Percentiles rank a stretch among this genome's conserved stretches.
Evolutionary conservation across 148 eudicot genomes (phyloP).

Genomic region (Rhododendron mucronatum): DNA sequence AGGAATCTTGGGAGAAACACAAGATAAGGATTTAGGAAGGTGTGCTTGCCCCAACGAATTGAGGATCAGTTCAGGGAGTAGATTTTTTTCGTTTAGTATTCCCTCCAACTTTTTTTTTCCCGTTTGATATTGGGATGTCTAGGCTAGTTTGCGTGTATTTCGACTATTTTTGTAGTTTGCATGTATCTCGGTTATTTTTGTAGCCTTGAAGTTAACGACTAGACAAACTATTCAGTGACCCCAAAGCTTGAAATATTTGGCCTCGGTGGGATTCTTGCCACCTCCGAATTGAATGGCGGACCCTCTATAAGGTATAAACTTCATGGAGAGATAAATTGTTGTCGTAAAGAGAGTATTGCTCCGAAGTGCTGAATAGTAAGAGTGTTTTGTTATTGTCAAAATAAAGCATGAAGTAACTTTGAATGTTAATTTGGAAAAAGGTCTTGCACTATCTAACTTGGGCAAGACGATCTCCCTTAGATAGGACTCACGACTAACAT

Average conservation of each 20-base stretch:
- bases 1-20: neutral
- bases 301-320: neutral
- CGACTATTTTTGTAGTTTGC: neutral
- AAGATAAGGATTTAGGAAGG: slow-evolving; percentile 1
- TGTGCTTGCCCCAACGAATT: neutral
- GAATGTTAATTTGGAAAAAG: neutral
- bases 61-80: neutral
- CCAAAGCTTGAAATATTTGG: no score
- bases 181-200: neutral
- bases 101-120: no score
- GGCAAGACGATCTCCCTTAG: neutral
- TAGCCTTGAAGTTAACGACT: neutral
- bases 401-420: neutral
- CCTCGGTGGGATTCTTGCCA: no score
- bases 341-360: neutral
- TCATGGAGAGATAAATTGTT: neutral
- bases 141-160: no score
- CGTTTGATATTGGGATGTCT: no score
- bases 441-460: neutral
- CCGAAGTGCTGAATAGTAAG: neutral
- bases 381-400: neutral
- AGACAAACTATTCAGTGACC: neutral
- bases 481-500: neutral
- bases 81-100: neutral
- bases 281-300: no score